Evolutionary conservation across 106 monocot species (phyloP).

Genomic region (Dactylorhiza incarnata): DNA sequence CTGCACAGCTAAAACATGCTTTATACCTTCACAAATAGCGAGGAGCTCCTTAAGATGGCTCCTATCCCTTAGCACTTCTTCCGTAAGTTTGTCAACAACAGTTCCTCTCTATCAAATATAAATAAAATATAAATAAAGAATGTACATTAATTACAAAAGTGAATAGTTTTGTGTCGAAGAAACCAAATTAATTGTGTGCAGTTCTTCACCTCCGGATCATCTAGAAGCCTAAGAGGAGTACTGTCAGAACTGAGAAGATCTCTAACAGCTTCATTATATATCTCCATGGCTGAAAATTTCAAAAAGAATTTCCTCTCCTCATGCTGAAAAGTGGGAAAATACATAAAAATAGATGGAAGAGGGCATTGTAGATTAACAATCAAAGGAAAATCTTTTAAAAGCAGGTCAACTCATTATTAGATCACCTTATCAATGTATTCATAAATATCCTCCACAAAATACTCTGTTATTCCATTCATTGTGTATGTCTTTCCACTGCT

Average conservation of each 20-base stretch:
- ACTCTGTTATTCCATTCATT: slow-evolving; percentile 70
- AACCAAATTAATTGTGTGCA: background rate
- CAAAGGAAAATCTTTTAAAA: background rate
- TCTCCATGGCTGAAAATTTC: slow-evolving; percentile 77
- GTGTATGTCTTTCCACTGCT: slow-evolving; percentile 84
- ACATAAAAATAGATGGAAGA: background rate
- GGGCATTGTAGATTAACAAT: background rate
- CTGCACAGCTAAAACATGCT: background rate
- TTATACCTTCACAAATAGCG: slow-evolving; percentile 49
- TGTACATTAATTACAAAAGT: background rate
- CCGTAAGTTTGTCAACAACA: slow-evolving; percentile 59
- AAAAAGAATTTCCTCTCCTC: slow-evolving; percentile 50
- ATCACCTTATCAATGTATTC: slow-evolving; percentile 60
- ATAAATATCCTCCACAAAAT: slow-evolving; percentile 54
- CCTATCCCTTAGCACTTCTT: slow-evolving; percentile 46
- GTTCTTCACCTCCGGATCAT: slow-evolving; percentile 68
- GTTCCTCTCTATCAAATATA: slow-evolving; percentile 54
- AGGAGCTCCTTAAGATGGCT: slow-evolving; percentile 55
- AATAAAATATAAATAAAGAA: background rate
- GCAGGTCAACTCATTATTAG: background rate
- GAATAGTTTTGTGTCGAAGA: background rate
- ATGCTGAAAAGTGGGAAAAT: slow-evolving; percentile 34
- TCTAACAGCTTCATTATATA: slow-evolving; percentile 72
- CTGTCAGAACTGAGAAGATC: slow-evolving; percentile 54
- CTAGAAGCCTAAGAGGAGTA: slow-evolving; percentile 60